Evolutionary conservation across 805 yeast genomes (phyloP).

Genomic region (Saccharomycopsis sp.): DNA sequence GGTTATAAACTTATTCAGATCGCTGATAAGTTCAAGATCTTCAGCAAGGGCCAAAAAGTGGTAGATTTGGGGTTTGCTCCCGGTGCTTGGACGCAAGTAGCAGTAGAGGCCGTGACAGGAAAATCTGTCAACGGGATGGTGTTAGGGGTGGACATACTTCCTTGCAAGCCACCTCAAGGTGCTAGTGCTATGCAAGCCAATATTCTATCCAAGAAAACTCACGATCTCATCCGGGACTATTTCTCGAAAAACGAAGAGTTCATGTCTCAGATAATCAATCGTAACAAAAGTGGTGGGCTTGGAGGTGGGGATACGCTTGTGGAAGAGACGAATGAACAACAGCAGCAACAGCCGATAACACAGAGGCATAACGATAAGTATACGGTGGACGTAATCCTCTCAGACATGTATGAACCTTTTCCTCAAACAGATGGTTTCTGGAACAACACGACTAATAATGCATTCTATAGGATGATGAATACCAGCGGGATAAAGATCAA

Average conservation of each 20-base stretch:
- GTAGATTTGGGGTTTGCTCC: constrained; percentile 92
- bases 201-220: constrained; percentile 64
- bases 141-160: constrained; percentile 77
- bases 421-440: constrained; percentile 45
- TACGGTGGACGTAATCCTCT: constrained; percentile 61
- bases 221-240: constrained; percentile 44
- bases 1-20: constrained; percentile 82
- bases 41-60: constrained; percentile 49
- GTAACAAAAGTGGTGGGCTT: not conserved
- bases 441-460: constrained; percentile 65
- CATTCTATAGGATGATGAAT: constrained; percentile 88
- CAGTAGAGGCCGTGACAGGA: constrained; percentile 33
- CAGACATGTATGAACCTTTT: constrained; percentile 78
- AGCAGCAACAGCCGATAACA: constrained; percentile 10
- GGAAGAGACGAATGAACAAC: not conserved
- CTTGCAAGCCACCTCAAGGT: constrained; percentile 74
- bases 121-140: constrained; percentile 47
- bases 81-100: constrained; percentile 92
- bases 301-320: not conserved
- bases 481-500: constrained; percentile 75
- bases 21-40: constrained; percentile 54
- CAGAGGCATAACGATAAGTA: constrained; percentile 9
- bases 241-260: constrained; percentile 31
- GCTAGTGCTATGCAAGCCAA: constrained; percentile 82
- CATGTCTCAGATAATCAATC: constrained; percentile 2